Conservation (phyloP, 768 basidiomycete species). For the Crepidotus variabilis region DNA sequence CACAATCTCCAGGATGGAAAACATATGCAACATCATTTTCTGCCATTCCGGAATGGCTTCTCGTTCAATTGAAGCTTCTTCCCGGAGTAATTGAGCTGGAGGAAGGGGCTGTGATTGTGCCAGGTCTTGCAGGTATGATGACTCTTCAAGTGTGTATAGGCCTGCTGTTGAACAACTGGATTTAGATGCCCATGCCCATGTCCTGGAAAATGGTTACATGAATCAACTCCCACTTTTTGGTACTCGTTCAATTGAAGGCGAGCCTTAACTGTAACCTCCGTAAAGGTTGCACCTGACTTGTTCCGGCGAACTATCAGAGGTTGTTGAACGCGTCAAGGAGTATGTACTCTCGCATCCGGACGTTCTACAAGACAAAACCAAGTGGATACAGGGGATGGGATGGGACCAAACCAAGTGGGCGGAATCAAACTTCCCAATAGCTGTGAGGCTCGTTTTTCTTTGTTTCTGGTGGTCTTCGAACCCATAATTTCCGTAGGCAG, state of each 20-base stretch:
- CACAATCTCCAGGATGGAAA: neutral
- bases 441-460: no score
- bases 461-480: no score
- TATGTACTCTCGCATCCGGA: conserved; percentile 60
- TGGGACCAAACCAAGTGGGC: conserved; percentile 92
- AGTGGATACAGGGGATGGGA: conserved; percentile 84
- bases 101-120: conserved; percentile 49
- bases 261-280: no score
- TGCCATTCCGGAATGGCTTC: neutral
- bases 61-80: neutral
- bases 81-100: neutral
- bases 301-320: conserved; percentile 36
- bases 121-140: conserved; percentile 65
- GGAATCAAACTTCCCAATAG: conserved; percentile 61
- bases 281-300: neutral
- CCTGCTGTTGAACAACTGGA: neutral
- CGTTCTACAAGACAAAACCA: conserved; percentile 43
- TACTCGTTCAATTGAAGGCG: conserved; percentile 57
- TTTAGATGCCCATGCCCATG: conserved; percentile 77
- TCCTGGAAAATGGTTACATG: conserved; percentile 71
- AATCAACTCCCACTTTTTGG: conserved; percentile 60
- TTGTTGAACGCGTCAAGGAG: conserved; percentile 53
- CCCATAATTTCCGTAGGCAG: conserved; percentile 40
- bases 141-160: neutral
- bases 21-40: neutral